Conservation (phyloP, 2,329 filamentous ascomycete species). For the Mycosphaerella sp. region DNA sequence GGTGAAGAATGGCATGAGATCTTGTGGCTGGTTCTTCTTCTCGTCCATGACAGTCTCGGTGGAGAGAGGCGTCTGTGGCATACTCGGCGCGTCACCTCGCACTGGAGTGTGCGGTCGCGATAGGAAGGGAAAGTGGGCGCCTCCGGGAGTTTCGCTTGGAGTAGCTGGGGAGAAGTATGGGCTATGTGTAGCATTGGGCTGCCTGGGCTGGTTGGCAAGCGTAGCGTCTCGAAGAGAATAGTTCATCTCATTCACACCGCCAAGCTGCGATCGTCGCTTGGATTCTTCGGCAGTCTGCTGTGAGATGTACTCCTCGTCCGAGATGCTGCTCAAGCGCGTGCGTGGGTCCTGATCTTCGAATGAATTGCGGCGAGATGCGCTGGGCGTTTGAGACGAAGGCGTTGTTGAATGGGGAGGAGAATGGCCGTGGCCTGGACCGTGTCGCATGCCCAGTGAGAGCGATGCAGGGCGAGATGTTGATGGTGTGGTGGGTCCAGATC, state of each 20-base stretch:
- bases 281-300: constrained; percentile 29
- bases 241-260: constrained; percentile 25
- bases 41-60: constrained; percentile 54
- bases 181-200: constrained; percentile 14
- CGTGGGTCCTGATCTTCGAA: constrained; percentile 21
- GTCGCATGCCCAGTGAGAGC: constrained; percentile 29
- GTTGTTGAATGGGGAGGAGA: constrained; percentile 14
- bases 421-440: constrained; percentile 29
- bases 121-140: constrained; percentile 25
- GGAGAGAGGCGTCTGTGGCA: constrained; percentile 40
- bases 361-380: constrained; percentile 26
- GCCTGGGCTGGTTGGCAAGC: constrained; percentile 13
- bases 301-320: constrained; percentile 32
- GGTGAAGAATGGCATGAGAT: constrained; percentile 62
- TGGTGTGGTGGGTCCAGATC: constrained; percentile 26
- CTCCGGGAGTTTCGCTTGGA: constrained; percentile 21
- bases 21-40: constrained; percentile 57
- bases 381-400: constrained; percentile 7
- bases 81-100: constrained; percentile 20
- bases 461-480: constrained; percentile 16
- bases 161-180: constrained; percentile 22
- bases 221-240: constrained; percentile 30
- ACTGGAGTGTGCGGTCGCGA: constrained; percentile 26
- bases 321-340: constrained; percentile 23
- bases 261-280: constrained; percentile 28